Evolutionary conservation across 345 rosid species (phyloP), one percentile per base, ranked within the genome.

Genomic region (Citrus sinensis): DNA sequence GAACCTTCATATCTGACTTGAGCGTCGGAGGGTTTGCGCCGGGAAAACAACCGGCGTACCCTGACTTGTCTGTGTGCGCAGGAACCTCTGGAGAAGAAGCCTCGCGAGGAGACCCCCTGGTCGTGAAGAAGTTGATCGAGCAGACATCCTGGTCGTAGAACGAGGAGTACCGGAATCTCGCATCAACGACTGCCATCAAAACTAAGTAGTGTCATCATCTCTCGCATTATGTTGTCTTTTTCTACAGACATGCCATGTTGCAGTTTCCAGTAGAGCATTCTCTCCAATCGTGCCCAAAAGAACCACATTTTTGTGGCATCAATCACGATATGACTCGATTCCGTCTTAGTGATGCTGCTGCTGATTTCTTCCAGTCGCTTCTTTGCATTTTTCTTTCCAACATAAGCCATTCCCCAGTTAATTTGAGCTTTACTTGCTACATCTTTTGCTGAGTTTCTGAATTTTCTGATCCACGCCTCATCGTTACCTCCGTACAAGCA

Each of bases 271-370:
- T 85, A 54, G 37, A 81, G 54, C 76, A 87, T 85, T 82, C 82
- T 81, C 74, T 87, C 85, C 22, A 85, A 55, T 55, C 87, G 71
- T 13, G 73, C 71, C 90, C 88, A 87, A 61, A 87, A 87, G 78
- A 56, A 81, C 85, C 85, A 75, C 73, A 75, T 62, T 7, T 16
- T 16, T 1, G 63, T 58, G 29, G 14, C 42, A 46, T 72, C 77
- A 0, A 16, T 39, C 79, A 76, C 56, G 63, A 32, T 40, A 61
- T 73, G 9, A 40, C 89, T 82, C 2, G 82, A 78, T 1, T 65
- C 63, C 17, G 78, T 82, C 2, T 59, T 4, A 0, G 14, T 2
- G 49, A 87, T 65, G 2, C 0, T 7, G 10, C 16, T 16, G 19
- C 42, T 70, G 20, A 11, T 75, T 13, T 5, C 78, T n/a, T 4